Evolutionary conservation across 176 grass and related monocot genomes (phyloP).

Genomic region (Carex scoparia): DNA sequence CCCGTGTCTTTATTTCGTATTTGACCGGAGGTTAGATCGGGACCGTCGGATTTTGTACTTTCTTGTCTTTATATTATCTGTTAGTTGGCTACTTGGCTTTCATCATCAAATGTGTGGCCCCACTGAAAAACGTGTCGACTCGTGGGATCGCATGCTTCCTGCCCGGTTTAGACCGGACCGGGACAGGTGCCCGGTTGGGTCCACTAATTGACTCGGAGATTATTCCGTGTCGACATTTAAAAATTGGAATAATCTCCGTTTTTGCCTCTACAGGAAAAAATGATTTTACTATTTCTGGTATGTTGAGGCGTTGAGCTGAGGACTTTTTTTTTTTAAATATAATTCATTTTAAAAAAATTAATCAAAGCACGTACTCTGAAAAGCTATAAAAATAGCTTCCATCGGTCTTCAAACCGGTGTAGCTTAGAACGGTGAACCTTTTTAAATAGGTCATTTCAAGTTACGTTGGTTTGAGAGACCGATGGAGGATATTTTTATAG

Average conservation of each 20-base stretch:
- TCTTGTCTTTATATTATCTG: background rate
- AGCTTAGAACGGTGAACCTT: no score
- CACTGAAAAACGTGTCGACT: background rate
- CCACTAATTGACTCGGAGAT: background rate
- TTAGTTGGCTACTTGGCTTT: background rate
- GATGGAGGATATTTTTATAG: no score
- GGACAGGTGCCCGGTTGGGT: background rate
- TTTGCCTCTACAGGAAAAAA: background rate
- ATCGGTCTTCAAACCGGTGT: no score
- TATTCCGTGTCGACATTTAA: background rate
- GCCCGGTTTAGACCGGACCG: slow-evolving; percentile 1
- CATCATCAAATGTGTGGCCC: background rate
- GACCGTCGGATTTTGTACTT: background rate
- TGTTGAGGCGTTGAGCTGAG: background rate
- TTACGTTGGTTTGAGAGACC: no score
- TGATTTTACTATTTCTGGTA: background rate
- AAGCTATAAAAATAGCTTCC: no score
- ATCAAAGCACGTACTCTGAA: no score
- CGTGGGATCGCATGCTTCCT: background rate
- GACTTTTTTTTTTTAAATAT: no score
- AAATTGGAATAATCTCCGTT: background rate
- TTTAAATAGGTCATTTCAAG: no score
- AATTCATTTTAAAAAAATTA: no score
- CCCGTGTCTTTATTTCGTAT: background rate
- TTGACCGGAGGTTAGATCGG: background rate